Evolutionary conservation across 2,329 filamentous ascomycete genomes (phyloP), one percentile per base, ranked within the genome.

Genomic region (Monosporascus sp.): DNA sequence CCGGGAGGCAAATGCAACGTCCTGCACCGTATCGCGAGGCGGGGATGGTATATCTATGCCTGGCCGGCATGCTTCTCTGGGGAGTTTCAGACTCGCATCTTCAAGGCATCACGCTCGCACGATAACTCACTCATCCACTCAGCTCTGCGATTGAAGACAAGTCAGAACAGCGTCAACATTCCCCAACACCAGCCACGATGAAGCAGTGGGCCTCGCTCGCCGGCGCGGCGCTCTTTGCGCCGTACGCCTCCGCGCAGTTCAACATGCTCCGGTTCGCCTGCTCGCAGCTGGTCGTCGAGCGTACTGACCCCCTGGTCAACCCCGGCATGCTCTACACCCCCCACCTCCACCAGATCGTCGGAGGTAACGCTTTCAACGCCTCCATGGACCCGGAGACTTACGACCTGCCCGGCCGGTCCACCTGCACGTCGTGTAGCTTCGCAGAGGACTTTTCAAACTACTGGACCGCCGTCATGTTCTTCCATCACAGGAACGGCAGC

Each of bases 261-360:
- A 70, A 71, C 62, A 75, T 75, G 73, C 65, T 76, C 58, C 72
- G 74, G 37, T 76, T 76, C 58, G 72, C 72, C 24, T 76, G 74
- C 68, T 75, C 73, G 39, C 73, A 76, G 66, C 69, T 76, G 27
- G 72, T 75, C 38, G 72, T 76, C 50, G 74, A 76, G 64, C 72
- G 73, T 43, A 68, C 70, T 60, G 74, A 76, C 64, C 74, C 74
- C 37, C 63, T 76, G 47, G 73, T 75, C 55, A 75, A 75, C 66
- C 73, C 73, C 8, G 74, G 73, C 53, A 63, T 70, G 65, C 66
- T 63, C 43, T 75, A 73, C 68, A 72, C 73, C 18, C 72, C 72
- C 37, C 74, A 76, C 60, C 68, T 76, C 53, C 74, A 76, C 66
- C 73, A 76, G 66, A 72, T 76, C 52, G 72, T 75, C 44, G 74